phyloP scores from a whole-genome alignment of 2,329 filamentous ascomycete species.

The Tolypocladium amazonense region DNA sequence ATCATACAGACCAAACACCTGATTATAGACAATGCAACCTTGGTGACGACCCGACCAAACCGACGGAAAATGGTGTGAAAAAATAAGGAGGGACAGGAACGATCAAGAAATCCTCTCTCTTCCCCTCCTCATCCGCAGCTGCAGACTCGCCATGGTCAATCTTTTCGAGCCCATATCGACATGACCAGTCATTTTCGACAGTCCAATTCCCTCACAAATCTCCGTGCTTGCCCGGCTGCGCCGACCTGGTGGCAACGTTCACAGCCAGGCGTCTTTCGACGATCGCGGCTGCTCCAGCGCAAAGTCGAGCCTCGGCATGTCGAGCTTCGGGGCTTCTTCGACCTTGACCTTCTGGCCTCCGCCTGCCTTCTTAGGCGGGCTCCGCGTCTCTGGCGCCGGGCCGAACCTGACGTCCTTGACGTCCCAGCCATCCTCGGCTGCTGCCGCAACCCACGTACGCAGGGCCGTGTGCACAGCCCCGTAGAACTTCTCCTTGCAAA shows the following conservation, averaged over 20 bases:
- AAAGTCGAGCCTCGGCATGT: constrained; percentile 47
- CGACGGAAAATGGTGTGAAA: constrained; percentile 2
- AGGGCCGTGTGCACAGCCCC: constrained; percentile 81
- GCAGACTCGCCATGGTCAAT: neutral
- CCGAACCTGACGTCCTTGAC: constrained; percentile 72
- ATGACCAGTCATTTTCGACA: neutral
- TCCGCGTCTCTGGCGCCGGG: constrained; percentile 27
- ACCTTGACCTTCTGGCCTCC: constrained; percentile 34
- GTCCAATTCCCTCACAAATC: neutral
- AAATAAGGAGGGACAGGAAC: constrained; percentile 1
- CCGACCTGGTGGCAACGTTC: neutral
- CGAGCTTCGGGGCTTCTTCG: constrained; percentile 48
- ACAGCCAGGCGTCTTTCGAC: constrained; percentile 21
- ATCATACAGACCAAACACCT: constrained; percentile 16
- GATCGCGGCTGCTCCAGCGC: constrained; percentile 22
- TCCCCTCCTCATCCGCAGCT: neutral
- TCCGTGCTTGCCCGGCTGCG: neutral
- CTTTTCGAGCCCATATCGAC: neutral
- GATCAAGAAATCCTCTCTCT: neutral
- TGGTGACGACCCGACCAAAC: constrained; percentile 4
- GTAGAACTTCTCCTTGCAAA: constrained; percentile 98
- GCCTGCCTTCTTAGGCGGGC: constrained; percentile 19
- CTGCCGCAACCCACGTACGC: constrained; percentile 82
- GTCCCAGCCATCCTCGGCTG: constrained; percentile 79
- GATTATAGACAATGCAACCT: constrained; percentile 14